These are phyloP conservation scores for Cercophora scortea DNA, from an alignment of 495 filamentous ascomycete genomes.

Conservation along the genomic window DNA sequence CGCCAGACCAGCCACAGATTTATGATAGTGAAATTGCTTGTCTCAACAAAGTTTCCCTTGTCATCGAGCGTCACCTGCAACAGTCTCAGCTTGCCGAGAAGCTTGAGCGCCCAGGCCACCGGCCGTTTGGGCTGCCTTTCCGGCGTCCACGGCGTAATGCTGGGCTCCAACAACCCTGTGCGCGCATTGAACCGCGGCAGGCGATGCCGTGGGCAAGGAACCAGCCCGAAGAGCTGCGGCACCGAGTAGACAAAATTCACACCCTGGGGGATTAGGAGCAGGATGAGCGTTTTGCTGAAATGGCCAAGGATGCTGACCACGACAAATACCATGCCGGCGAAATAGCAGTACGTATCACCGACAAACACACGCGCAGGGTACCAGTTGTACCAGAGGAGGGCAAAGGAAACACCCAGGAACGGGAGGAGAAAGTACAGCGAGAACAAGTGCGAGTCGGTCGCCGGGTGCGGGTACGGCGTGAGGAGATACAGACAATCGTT, in stretches of 20 bases:
- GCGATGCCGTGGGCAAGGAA: constrained; percentile 89
- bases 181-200: constrained; percentile 79
- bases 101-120: constrained; percentile 51
- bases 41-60: constrained; percentile 65
- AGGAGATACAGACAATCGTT: constrained; percentile 80
- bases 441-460: constrained; percentile 92
- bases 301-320: constrained; percentile 94
- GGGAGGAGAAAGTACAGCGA: constrained; percentile 89
- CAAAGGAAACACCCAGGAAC: constrained; percentile 85
- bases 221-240: constrained; percentile 80
- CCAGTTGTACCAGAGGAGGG: constrained; percentile 88
- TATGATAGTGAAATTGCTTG: constrained; percentile 82
- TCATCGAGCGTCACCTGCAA: constrained; percentile 55
- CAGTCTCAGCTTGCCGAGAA: constrained; percentile 57
- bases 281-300: constrained; percentile 92
- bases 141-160: constrained; percentile 65
- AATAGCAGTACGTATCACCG: constrained; percentile 98
- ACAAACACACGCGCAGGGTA: constrained; percentile 94
- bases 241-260: constrained; percentile 93
- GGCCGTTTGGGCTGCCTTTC: constrained; percentile 56
- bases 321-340: constrained; percentile 97
- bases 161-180: constrained; percentile 77
- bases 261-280: constrained; percentile 88
- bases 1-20: constrained; percentile 97
- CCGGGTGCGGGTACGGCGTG: constrained; percentile 78